Percentiles rank a stretch among this genome's conserved stretches.
Evolutionary conservation across 2,329 filamentous ascomycete genomes (phyloP).

Genomic region (Botrytis galanthina): DNA sequence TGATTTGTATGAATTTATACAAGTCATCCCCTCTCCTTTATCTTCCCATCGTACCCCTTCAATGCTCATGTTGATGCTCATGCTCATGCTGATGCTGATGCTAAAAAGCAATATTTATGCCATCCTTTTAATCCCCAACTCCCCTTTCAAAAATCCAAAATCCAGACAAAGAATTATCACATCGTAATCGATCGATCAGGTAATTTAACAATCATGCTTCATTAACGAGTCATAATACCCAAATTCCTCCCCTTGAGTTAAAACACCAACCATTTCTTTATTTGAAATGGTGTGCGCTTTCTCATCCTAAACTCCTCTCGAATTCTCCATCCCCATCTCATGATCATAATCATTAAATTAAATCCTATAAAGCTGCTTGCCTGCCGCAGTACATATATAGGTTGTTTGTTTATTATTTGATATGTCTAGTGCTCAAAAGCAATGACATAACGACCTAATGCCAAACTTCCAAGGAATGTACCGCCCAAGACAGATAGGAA

Average conservation of each 20-base stretch:
- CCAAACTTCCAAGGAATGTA: conserved; percentile 80
- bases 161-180: background rate
- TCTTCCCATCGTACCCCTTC: background rate
- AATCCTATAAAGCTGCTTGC: conserved; percentile 21
- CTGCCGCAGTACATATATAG: conserved; percentile 8
- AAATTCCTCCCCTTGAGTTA: background rate
- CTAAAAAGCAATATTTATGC: background rate
- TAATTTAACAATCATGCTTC: conserved; percentile 12
- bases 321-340: background rate
- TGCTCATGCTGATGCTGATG: background rate
- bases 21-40: too few relatives aligned
- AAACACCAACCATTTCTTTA: background rate
- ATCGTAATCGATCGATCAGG: background rate
- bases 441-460: conserved; percentile 35
- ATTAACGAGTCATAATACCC: conserved; percentile 11
- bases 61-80: background rate
- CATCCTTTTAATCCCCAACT: background rate
- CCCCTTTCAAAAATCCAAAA: background rate
- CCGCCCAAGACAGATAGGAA: conserved; percentile 76
- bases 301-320: background rate
- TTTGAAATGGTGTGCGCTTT: background rate
- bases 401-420: background rate
- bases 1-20: background rate
- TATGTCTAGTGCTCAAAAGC: conserved; percentile 27
- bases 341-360: conserved; percentile 12